Evolutionary conservation across 2,329 filamentous ascomycete species (phyloP).

Genomic region (Alternaria panax): DNA sequence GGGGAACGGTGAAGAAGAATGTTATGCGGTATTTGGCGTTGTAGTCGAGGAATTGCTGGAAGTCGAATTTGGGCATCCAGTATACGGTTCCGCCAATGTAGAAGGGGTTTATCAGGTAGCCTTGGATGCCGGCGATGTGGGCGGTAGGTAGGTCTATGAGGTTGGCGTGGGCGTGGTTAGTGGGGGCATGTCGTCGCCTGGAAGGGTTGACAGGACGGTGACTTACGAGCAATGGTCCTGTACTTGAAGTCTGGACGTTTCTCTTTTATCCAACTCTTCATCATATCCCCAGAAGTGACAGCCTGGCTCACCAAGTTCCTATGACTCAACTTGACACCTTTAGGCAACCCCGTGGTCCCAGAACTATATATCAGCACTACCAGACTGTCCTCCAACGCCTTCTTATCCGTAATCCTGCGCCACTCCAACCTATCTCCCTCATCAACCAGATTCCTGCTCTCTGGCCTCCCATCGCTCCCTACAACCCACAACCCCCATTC

Average conservation of each 20-base stretch:
- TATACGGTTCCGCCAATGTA: constrained; percentile 56
- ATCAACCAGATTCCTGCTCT: constrained; percentile 30
- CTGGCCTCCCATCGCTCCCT: constrained; percentile 34
- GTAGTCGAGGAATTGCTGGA: constrained; percentile 63
- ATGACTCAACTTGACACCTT: constrained; percentile 56
- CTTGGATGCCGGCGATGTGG: constrained; percentile 59
- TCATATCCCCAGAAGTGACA: constrained; percentile 43
- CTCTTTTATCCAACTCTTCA: constrained; percentile 36
- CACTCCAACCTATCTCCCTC: constrained; percentile 59
- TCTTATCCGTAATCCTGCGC: constrained; percentile 61
- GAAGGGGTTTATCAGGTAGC: constrained; percentile 57
- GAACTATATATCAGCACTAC: constrained; percentile 57
- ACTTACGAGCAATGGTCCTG: constrained; percentile 50
- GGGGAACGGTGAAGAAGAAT: constrained; percentile 66
- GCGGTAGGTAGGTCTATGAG: constrained; percentile 54
- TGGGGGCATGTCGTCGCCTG: too few species aligned
- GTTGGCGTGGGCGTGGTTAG: too few species aligned
- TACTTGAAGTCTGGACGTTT: constrained; percentile 43
- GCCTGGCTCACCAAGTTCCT: constrained; percentile 54
- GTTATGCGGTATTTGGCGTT: constrained; percentile 61
- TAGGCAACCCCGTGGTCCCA: constrained; percentile 58
- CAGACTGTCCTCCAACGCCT: constrained; percentile 56
- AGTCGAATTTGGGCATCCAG: constrained; percentile 70
- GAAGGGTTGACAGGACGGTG: too few species aligned
- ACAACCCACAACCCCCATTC: constrained; percentile 47